Conservation (phyloP, 2,329 filamentous ascomycete genomes). For the Trichophyton equinum region DNA sequence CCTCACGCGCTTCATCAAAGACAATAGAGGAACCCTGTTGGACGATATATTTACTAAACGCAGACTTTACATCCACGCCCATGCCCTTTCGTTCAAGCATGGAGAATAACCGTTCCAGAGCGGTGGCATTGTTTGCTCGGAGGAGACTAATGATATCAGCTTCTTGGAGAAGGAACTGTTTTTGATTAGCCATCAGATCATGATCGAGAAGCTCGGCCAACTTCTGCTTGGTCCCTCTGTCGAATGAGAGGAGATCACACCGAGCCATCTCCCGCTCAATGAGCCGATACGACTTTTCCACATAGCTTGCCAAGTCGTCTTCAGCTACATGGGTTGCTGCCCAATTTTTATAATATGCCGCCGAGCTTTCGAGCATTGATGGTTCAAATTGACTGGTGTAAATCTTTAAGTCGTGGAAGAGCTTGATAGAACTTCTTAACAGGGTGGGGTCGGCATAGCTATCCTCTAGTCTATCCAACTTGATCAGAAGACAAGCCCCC, state of each 20-base stretch:
- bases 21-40: slow-evolving; percentile 64
- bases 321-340: slow-evolving; percentile 52
- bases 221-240: slow-evolving; percentile 67
- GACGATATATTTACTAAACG: slow-evolving; percentile 71
- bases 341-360: slow-evolving; percentile 56
- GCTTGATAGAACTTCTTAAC: slow-evolving; percentile 63
- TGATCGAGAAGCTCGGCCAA: slow-evolving; percentile 62
- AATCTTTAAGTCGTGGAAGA: slow-evolving; percentile 73
- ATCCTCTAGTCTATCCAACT: slow-evolving; percentile 52
- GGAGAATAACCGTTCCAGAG: slow-evolving; percentile 64
- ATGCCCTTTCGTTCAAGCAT: slow-evolving; percentile 61
- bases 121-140: slow-evolving; percentile 53
- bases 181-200: slow-evolving; percentile 56
- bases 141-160: slow-evolving; percentile 61
- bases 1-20: slow-evolving; percentile 61
- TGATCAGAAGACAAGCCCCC: slow-evolving; percentile 65
- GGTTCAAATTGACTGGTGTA: slow-evolving; percentile 74
- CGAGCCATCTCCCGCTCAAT: slow-evolving; percentile 60
- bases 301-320: slow-evolving; percentile 59
- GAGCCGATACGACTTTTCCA: slow-evolving; percentile 54
- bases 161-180: slow-evolving; percentile 52
- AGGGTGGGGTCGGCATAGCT: slow-evolving; percentile 48
- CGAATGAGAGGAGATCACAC: slow-evolving; percentile 70
- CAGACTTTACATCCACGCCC: slow-evolving; percentile 53
- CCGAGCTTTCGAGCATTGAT: slow-evolving; percentile 54